These are phyloP conservation scores for Trichoderma harzianum DNA, from an alignment of 2,329 filamentous ascomycete genomes.

Conservation along the genomic window DNA sequence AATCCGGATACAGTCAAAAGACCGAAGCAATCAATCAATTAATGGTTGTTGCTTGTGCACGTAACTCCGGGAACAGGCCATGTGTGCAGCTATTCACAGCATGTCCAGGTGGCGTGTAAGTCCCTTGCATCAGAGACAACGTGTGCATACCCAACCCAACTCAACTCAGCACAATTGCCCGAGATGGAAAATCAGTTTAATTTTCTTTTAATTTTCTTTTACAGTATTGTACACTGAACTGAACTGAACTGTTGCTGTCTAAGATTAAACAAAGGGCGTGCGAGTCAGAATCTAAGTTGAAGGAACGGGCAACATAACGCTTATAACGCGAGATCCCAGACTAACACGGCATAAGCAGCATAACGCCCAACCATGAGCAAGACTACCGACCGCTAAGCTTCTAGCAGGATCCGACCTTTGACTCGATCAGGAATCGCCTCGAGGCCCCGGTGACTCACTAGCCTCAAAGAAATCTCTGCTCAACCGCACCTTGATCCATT, in stretches of 20 bases:
- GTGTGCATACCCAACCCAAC: neutral
- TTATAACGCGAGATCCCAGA: neutral
- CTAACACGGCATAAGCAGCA: neutral
- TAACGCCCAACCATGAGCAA: neutral
- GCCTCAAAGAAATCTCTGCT: neutral
- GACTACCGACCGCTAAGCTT: neutral
- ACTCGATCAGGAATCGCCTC: neutral
- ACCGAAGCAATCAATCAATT: neutral
- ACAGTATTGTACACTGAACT: no score
- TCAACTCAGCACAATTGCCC: neutral
- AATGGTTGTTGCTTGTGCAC: neutral
- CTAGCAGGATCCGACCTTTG: neutral
- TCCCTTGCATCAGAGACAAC: neutral
- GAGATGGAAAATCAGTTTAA: neutral
- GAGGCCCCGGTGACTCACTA: slow-evolving; percentile 3
- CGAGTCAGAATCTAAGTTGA: neutral
- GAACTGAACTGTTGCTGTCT: neutral
- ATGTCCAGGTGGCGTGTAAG: neutral
- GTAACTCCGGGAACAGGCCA: neutral
- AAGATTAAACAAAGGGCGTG: neutral
- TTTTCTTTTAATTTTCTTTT: neutral
- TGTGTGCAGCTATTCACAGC: slow-evolving; percentile 7
- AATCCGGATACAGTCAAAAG: neutral
- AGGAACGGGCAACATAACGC: neutral
- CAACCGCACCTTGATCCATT: neutral